phyloP scores from a whole-genome alignment of 768 basidiomycete genomes.

The Nevesoporus exiguus region DNA sequence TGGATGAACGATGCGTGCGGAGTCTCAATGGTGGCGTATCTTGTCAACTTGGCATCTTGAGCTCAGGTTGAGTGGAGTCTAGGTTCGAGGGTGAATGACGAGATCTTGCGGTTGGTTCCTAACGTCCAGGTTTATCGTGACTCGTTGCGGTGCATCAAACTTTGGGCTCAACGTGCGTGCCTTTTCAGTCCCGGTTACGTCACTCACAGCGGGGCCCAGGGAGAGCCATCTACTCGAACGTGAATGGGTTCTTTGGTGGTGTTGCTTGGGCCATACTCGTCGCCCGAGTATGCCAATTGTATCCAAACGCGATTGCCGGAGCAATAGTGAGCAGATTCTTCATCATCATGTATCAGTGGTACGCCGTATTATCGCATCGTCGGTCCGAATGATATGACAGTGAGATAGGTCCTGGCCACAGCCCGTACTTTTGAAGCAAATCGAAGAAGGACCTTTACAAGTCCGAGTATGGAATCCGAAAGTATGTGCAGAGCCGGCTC shows the following conservation, averaged over 20 bases:
- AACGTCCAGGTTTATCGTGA: constrained; percentile 93
- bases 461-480: constrained; percentile 98
- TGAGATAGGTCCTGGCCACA: constrained; percentile 91
- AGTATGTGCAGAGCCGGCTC: constrained; percentile 37
- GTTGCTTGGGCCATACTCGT: constrained; percentile 99
- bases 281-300: constrained; percentile 98
- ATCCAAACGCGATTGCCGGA: constrained; percentile 91
- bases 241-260: constrained; percentile 95
- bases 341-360: constrained; percentile 98
- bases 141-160: constrained; percentile 90
- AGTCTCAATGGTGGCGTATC: constrained; percentile 75
- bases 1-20: constrained; percentile 93
- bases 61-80: constrained; percentile 9
- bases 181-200: neutral
- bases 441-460: constrained; percentile 90
- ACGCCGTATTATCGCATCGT: constrained; percentile 24
- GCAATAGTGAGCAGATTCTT: constrained; percentile 98
- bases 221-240: constrained; percentile 96
- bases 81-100: constrained; percentile 96
- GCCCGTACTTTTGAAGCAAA: constrained; percentile 94
- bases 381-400: constrained; percentile 5
- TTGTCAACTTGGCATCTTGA: constrained; percentile 2
- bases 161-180: constrained; percentile 93
- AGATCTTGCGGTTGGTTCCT: constrained; percentile 92
- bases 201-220: constrained; percentile 42